Evolutionary conservation across 306 rosid genomes (phyloP).

Genomic region (apple (Malus domestica)): ASM211411v1 NC_041803.1:15229501-15230000

Average conservation of each 20-base stretch:
- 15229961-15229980: constrained; percentile 46
- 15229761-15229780: constrained; percentile 51
- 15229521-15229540: constrained; percentile 43
- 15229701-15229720: constrained; percentile 77
- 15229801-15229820: constrained; percentile 62
- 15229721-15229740: constrained; percentile 79
- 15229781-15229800: constrained; percentile 40
- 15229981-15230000: constrained; percentile 18
- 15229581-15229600: constrained; percentile 73
- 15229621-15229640: constrained; percentile 59
- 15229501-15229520: constrained; percentile 55
- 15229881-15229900: constrained; percentile 57
- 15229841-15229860: constrained; percentile 60
- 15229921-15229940: constrained; percentile 48
- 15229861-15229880: constrained; percentile 65
- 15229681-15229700: constrained; percentile 98
- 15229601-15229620: constrained; percentile 90
- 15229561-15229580: constrained; percentile 91
- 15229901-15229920: constrained; percentile 51
- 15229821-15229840: constrained; percentile 63
- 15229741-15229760: constrained; percentile 88
- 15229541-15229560: constrained; percentile 41
- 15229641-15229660: constrained; percentile 94
- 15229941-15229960: constrained; percentile 44
- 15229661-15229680: constrained; percentile 70